Evolutionary conservation across 768 basidiomycete species (phyloP), one percentile per base, ranked within the genome.

Genomic region (Phaeolepiota aurea): DNA sequence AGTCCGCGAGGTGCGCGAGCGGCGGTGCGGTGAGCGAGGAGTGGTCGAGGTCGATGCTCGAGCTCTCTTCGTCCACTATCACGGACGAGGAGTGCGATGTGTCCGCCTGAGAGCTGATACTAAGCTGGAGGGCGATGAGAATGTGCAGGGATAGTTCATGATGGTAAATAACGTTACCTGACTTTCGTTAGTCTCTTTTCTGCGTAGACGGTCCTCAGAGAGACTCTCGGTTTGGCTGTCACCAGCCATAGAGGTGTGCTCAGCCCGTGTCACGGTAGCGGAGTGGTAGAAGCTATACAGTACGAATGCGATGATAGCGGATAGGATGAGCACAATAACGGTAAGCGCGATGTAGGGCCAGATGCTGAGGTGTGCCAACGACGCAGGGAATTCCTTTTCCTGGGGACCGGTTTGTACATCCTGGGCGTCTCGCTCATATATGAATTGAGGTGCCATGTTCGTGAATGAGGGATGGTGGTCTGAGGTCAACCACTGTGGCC

Each of bases 301-400:
- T 22, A 50, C 37, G 31, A 56, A 58, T 3, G 44, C 46, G 1
- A 50, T n/a, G 12, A 58, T 44, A 11, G 52, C 42, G 1, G 44
- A 32, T 9, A 48, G 41, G 12, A 47, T 43, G 9, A 58, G 45
- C 12, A 54, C 33, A 19, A 58, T 49, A 28, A 53, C 50, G 4
- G 47, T 49, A 19, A 58, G 43, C 5, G 57, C 57, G 13, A 58
- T 36, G 38, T 58, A 58, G 1, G 54, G 51, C 46, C 50, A 53
- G 18, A 54, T 38, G 21, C 16, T 38, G 16, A n/a, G 33, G 15
- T 35, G 33, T 15, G 7, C 16, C 33, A 35, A 35, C 9, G 33
- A 35, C 7, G 33, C 25, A 28, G 25, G 25, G 25, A 7, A 28
- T 7, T 28, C 7, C n/a, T n/a, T 28, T 28, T 28, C 25, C 7